These are phyloP conservation scores for Nitzschia putrida DNA, from an alignment of 108 stramenopile species.

Conservation along the genomic window DNA sequence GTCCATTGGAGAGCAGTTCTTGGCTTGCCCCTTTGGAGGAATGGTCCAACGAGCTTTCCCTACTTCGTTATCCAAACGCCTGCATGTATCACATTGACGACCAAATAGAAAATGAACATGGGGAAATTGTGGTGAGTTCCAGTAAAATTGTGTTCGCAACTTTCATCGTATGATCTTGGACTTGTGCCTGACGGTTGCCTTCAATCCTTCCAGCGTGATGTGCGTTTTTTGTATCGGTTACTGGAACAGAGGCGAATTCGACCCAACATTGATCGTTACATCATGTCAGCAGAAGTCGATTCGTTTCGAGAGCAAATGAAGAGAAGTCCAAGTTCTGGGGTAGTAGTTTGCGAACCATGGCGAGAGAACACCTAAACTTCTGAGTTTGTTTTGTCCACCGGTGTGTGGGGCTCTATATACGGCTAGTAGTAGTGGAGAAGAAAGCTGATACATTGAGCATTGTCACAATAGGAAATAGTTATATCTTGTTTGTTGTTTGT, in stretches of 20 bases:
- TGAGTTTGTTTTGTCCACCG: no score
- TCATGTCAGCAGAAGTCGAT: slow-evolving; percentile 20
- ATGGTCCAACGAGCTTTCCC: slow-evolving; percentile 1
- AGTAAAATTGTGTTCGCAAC: no score
- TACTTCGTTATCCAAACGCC: slow-evolving; percentile 2
- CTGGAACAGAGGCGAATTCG: slow-evolving; percentile 29
- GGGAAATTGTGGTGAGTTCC: slow-evolving; percentile 14
- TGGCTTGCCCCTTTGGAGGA: background rate
- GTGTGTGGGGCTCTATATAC: no score
- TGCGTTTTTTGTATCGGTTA: slow-evolving; percentile 29
- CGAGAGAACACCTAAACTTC: background rate
- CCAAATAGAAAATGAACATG: slow-evolving; percentile 19
- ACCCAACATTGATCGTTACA: slow-evolving; percentile 40
- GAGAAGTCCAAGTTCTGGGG: slow-evolving; percentile 9
- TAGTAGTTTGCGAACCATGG: slow-evolving; percentile 38
- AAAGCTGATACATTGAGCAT: no score
- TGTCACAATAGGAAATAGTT: no score
- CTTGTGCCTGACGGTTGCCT: no score
- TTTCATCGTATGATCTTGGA: no score
- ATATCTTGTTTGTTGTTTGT: background rate
- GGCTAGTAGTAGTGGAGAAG: no score
- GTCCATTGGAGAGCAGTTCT: background rate
- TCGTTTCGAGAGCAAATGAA: slow-evolving; percentile 5
- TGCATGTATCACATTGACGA: slow-evolving; percentile 12
- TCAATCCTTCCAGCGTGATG: slow-evolving; percentile 19